Base-by-base conservation (phyloP, 1,139 yeast species). In the Suhomyces chickasaworum region DNA sequence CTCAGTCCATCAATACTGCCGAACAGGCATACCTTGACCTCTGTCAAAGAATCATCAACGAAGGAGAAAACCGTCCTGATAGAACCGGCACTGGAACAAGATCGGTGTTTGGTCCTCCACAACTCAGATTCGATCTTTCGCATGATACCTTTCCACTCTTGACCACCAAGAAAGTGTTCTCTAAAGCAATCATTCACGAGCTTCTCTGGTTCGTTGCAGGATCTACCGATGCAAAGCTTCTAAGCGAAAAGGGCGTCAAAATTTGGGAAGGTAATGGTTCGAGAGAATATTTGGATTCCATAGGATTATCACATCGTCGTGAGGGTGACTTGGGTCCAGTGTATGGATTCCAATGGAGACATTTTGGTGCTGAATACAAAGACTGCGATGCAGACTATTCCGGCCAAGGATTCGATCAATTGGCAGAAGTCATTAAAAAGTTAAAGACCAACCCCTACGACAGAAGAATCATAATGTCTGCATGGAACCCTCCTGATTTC, bases 201-300 rank as follows among this genome's bases (percentile, higher is more conserved):
- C 75, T 93, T 22, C 73, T 93, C 21, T 95, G 99, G 99, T 93
- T 93, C 63, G 79, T 95, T 10, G 75, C 83, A 3, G 99, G 98
- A 1, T 81, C 86, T 54, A 93, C 99, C 0, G 96, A 91, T 62
- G 95, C 95, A 21, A 86, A 84, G 56, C 75, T 80, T 54, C 73
- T 93, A 39, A 72, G 86, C 16, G 95, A 85, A 4, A 79, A 86
- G 55, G 97, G 96, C 25, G 95, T 93, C 17, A 90, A 83, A 61
- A 93, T 93, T 47, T 93, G 99, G 99, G 98, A 95, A 65, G 99
- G 99, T 17, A 95, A 93, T 62, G 99, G 99, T n/a, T 87, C 96
- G 23, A 77, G 97, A 53, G 96, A 89, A 66, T 93, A 81, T 64
- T 73, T 93, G 48, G 98, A 93, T 63, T 78, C 81, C 9, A 70